phyloP scores from a whole-genome alignment of 441 rosid species.

The Populus tomentosa region DNA sequence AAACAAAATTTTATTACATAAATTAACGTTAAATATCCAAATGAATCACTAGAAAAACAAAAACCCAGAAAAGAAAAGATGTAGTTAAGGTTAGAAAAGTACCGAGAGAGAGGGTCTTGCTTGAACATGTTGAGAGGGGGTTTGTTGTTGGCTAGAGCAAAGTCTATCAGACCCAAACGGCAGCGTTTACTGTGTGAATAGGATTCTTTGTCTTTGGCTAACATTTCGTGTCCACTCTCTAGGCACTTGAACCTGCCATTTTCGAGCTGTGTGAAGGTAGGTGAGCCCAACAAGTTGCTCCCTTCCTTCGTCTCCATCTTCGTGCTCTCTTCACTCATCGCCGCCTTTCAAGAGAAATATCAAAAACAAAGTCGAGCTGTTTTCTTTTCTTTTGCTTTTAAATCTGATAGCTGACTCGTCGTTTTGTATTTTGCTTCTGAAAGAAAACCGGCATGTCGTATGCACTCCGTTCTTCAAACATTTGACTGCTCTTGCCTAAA shows the following conservation, averaged over 20 bases:
- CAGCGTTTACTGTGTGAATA: slow-evolving; percentile 79
- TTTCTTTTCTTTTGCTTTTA: neutral
- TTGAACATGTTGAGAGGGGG: slow-evolving; percentile 88
- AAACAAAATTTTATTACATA: slow-evolving; percentile 4
- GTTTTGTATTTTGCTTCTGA: neutral
- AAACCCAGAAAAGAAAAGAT: slow-evolving; percentile 15
- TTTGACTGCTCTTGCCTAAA: too few species aligned
- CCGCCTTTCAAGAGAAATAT: slow-evolving; percentile 17
- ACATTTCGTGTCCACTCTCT: slow-evolving; percentile 88
- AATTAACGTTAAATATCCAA: neutral
- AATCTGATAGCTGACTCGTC: neutral
- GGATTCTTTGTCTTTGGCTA: slow-evolving; percentile 58
- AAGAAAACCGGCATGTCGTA: neutral
- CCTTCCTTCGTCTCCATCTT: slow-evolving; percentile 49
- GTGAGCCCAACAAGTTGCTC: slow-evolving; percentile 53
- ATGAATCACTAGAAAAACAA: neutral
- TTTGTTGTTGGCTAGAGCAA: slow-evolving; percentile 55
- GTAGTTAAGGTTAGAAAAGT: neutral
- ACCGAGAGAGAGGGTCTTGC: slow-evolving; percentile 78
- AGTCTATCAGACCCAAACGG: slow-evolving; percentile 85
- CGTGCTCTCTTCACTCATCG: slow-evolving; percentile 27
- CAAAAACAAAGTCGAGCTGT: neutral
- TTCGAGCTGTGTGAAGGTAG: slow-evolving; percentile 52
- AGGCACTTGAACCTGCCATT: slow-evolving; percentile 84
- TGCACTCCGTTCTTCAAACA: too few species aligned